A percentile compares a stretch with the other conserved stretches of the same genome.
phyloP scores from a whole-genome alignment of 306 rosid species.

The Dalbergia oliveri region DNA sequence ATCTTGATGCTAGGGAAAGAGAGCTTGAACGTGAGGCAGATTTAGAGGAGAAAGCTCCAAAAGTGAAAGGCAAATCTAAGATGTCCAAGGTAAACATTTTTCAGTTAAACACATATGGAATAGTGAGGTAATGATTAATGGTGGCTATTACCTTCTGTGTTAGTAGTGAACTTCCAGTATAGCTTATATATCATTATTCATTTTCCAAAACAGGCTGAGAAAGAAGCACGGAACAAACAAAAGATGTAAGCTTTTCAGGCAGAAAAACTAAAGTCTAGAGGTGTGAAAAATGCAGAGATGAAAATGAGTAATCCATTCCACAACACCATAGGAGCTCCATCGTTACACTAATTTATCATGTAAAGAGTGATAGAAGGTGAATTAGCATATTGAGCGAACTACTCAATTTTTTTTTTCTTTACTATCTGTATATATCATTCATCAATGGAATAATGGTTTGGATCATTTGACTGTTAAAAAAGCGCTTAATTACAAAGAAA shows the following conservation, averaged over 20 bases:
- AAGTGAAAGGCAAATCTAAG: slow-evolving; percentile 96
- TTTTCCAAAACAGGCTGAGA: slow-evolving; percentile 75
- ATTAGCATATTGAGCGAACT: slow-evolving; percentile 52
- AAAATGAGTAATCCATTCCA: slow-evolving; percentile 61
- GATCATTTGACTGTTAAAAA: not conserved
- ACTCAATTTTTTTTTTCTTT: slow-evolving; percentile 16
- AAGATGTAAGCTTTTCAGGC: slow-evolving; percentile 90
- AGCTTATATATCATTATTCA: not conserved
- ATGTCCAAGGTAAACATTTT: slow-evolving; percentile 83
- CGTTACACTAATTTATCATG: slow-evolving; percentile 24
- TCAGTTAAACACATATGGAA: not conserved
- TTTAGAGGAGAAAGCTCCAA: slow-evolving; percentile 91
- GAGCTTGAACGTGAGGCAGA: slow-evolving; percentile 92
- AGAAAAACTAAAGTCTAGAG: slow-evolving; percentile 87
- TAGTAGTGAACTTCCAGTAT: not conserved
- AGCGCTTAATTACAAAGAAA: not conserved
- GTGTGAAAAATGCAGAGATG: slow-evolving; percentile 83
- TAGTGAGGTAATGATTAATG: slow-evolving; percentile 14
- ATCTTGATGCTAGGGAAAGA: slow-evolving; percentile 84
- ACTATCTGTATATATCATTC: slow-evolving; percentile 48
- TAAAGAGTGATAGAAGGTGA: slow-evolving; percentile 41
- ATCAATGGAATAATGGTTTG: not conserved
- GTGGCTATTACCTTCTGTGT: not conserved
- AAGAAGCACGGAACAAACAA: slow-evolving; percentile 92
- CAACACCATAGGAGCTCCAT: slow-evolving; percentile 5